phyloP scores from a whole-genome alignment of 2,329 filamentous ascomycete species.

The Nectriaceae sp. region DNA sequence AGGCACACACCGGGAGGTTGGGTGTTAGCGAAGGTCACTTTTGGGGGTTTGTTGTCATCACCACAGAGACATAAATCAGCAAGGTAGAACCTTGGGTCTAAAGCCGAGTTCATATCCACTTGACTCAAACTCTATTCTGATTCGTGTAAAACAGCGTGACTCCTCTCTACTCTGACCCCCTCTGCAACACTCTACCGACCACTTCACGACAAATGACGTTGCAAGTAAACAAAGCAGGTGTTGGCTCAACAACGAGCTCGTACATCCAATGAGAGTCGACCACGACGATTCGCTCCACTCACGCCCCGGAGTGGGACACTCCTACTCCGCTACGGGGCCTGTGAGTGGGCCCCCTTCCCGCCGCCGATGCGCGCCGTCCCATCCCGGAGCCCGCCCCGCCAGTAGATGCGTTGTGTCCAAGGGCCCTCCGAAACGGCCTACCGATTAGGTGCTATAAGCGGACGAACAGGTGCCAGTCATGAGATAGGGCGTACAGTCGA shows the following conservation, averaged over 20 bases:
- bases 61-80: not conserved
- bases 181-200: no score
- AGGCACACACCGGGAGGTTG: conserved; percentile 9
- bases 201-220: conserved; percentile 33
- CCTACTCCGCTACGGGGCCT: not conserved
- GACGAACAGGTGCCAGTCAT: no score
- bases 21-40: no score
- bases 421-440: not conserved
- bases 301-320: not conserved
- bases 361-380: conserved; percentile 3
- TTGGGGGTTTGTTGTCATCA: not conserved
- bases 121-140: not conserved
- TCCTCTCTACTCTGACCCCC: not conserved
- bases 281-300: conserved; percentile 17
- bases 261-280: conserved; percentile 19
- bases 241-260: conserved; percentile 27
- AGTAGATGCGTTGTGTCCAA: no score
- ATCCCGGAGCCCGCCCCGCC: conserved; percentile 2
- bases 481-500: no score
- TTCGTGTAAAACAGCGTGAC: not conserved
- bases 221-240: conserved; percentile 30
- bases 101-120: not conserved
- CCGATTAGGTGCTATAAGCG: no score
- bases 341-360: not conserved
- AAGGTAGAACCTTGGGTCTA: not conserved